A percentile compares a stretch with the other conserved stretches of the same genome.
These are phyloP conservation scores for Hortiboletus campestris DNA, from an alignment of 768 basidiomycete species.

Conservation along the genomic window DNA sequence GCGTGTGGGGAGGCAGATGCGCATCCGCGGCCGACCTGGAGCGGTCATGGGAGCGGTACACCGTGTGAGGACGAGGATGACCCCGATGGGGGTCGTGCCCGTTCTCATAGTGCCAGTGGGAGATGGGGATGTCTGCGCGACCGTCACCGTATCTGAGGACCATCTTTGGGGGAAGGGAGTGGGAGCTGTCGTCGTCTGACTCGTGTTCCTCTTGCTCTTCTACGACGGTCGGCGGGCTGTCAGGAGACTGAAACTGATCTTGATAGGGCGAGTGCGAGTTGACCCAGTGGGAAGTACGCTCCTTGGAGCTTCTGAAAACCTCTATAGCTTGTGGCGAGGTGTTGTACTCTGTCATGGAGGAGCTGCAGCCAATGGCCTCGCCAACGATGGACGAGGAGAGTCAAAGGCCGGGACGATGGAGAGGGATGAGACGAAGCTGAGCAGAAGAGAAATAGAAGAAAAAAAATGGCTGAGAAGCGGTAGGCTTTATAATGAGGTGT, in stretches of 20 bases:
- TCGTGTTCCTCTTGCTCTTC: constrained; percentile 40
- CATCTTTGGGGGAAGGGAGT: constrained; percentile 67
- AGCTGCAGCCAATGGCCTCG: neutral
- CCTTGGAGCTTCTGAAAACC: constrained; percentile 55
- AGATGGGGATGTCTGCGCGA: constrained; percentile 60
- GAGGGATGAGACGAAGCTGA: neutral
- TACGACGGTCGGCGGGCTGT: constrained; percentile 47
- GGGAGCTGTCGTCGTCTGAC: constrained; percentile 42
- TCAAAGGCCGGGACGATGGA: neutral
- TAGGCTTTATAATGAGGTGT: constrained; percentile 26
- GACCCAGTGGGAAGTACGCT: constrained; percentile 69
- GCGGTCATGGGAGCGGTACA: constrained; percentile 36
- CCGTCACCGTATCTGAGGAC: constrained; percentile 67
- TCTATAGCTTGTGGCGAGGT: constrained; percentile 56
- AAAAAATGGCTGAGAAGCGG: constrained; percentile 1
- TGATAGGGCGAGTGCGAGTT: constrained; percentile 37
- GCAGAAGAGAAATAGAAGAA: constrained; percentile 2
- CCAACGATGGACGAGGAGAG: neutral
- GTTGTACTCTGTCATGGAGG: constrained; percentile 63
- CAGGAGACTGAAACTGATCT: constrained; percentile 53
- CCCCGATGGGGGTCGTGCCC: constrained; percentile 15
- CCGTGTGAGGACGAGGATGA: constrained; percentile 26
- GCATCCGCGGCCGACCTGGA: constrained; percentile 36
- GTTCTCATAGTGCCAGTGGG: constrained; percentile 38
- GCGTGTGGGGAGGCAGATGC: constrained; percentile 30